Conservation (phyloP, 1,139 yeast genomes). For the Saccharomyces pastorianus region DNA sequence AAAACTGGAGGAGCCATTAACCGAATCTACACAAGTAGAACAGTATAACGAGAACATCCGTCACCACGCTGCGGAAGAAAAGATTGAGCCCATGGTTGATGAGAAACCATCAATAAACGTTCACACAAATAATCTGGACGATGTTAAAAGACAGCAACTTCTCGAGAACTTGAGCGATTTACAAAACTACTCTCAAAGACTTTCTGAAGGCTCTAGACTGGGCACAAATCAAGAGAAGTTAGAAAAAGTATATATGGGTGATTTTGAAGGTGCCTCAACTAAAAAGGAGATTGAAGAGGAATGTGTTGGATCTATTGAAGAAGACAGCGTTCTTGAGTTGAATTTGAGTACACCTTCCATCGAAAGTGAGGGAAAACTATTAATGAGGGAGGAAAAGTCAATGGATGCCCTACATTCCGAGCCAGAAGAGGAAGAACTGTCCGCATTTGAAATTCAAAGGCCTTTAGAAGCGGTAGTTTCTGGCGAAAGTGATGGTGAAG, state of each 20-base stretch:
- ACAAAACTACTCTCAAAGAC: not conserved
- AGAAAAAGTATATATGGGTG: not conserved
- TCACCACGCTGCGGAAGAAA: not conserved
- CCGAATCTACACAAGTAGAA: not conserved
- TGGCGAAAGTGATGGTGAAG: not conserved
- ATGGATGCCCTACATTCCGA: not conserved
- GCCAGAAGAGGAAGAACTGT: not conserved
- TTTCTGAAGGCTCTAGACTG: not conserved
- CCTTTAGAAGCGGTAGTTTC: not conserved
- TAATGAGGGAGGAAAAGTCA: not conserved
- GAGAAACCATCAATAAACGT: not conserved
- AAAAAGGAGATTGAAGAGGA: constrained; percentile 2
- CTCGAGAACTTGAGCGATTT: not conserved
- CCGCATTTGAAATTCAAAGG: not conserved
- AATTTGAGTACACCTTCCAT: not conserved
- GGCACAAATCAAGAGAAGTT: not conserved
- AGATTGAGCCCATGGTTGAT: not conserved
- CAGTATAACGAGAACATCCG: not conserved
- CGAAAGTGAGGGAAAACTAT: not conserved
- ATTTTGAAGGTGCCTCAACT: not conserved
- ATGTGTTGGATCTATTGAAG: not conserved
- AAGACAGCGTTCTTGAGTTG: not conserved
- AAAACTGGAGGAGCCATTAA: constrained; percentile 38
- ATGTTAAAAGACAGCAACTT: not conserved
- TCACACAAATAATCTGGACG: not conserved